These are phyloP conservation scores for Fusarium palustre DNA, from an alignment of 2,329 filamentous ascomycete genomes.

Conservation along the genomic window DNA sequence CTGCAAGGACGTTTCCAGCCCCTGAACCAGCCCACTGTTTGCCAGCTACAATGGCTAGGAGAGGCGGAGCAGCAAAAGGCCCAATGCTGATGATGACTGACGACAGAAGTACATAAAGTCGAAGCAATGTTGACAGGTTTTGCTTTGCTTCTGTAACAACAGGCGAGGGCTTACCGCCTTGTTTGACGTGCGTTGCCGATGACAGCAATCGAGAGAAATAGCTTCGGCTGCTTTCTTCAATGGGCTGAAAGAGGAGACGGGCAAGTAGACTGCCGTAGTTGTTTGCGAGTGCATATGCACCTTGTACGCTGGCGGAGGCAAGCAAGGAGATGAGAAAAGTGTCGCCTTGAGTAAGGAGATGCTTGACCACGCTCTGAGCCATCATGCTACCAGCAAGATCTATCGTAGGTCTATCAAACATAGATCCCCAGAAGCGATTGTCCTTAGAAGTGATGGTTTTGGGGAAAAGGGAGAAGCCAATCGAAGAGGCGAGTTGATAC, in stretches of 20 bases:
- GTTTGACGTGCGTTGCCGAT: conserved; percentile 37
- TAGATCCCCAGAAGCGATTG: conserved; percentile 63
- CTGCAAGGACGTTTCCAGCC: conserved; percentile 78
- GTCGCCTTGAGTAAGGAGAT: conserved; percentile 93
- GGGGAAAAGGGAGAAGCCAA: conserved; percentile 77
- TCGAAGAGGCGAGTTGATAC: conserved; percentile 63
- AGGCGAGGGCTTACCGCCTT: conserved; percentile 42
- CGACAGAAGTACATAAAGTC: conserved; percentile 79
- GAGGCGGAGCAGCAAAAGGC: conserved; percentile 77
- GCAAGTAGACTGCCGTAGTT: conserved; percentile 94
- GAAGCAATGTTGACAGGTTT: conserved; percentile 74
- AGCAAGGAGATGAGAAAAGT: conserved; percentile 86
- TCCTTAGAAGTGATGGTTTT: conserved; percentile 50
- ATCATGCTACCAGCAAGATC: conserved; percentile 84
- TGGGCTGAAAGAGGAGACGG: conserved; percentile 89
- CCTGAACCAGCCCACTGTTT: conserved; percentile 79
- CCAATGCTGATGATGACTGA: conserved; percentile 76
- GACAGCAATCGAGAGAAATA: conserved; percentile 86
- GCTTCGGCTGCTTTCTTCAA: conserved; percentile 92
- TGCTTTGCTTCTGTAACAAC: conserved; percentile 56
- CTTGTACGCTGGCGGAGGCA: conserved; percentile 83
- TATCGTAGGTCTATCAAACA: conserved; percentile 78
- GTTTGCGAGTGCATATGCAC: conserved; percentile 90
- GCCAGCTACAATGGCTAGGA: conserved; percentile 82
- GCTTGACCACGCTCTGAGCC: conserved; percentile 89